phyloP scores from a whole-genome alignment of 148 eudicot species.

The Rheum nobile region DNA sequence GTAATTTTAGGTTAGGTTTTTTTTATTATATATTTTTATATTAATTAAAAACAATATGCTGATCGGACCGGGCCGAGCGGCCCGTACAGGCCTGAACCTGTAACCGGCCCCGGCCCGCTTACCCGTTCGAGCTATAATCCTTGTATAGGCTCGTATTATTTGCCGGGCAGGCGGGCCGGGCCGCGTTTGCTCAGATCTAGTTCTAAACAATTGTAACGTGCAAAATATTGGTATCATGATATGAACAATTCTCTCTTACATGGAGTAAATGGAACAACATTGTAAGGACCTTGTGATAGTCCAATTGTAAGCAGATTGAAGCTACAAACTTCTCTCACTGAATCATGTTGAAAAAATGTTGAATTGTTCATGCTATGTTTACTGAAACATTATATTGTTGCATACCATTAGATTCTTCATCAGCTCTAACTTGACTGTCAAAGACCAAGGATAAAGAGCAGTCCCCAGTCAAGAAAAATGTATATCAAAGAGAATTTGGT shows the following conservation, averaged over 20 bases:
- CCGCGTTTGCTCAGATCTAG: too few relatives aligned
- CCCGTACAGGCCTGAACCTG: too few relatives aligned
- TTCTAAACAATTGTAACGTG: background rate
- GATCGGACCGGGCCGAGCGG: too few relatives aligned
- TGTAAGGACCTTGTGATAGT: slow-evolving; percentile 75
- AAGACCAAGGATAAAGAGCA: slow-evolving; percentile 45
- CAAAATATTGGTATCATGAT: background rate
- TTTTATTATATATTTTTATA: too few relatives aligned
- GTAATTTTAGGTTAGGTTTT: too few relatives aligned
- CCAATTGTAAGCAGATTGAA: slow-evolving; percentile 47
- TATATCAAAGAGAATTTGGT: too few relatives aligned
- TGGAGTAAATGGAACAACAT: slow-evolving; percentile 57
- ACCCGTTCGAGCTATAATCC: too few relatives aligned
- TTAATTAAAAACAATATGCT: too few relatives aligned
- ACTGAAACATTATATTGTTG: background rate
- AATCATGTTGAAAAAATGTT: background rate
- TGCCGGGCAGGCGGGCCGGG: too few relatives aligned
- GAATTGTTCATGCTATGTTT: background rate
- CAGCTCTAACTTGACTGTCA: slow-evolving; percentile 61
- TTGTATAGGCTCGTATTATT: too few relatives aligned
- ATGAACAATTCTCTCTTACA: slow-evolving; percentile 10
- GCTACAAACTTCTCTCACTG: background rate
- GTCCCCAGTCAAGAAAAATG: too few relatives aligned
- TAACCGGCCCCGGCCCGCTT: too few relatives aligned
- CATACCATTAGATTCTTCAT: slow-evolving; percentile 77